These are phyloP conservation scores for Trichoderma sp. DNA, from an alignment of 2,329 filamentous ascomycete genomes.

Conservation along the genomic window DNA sequence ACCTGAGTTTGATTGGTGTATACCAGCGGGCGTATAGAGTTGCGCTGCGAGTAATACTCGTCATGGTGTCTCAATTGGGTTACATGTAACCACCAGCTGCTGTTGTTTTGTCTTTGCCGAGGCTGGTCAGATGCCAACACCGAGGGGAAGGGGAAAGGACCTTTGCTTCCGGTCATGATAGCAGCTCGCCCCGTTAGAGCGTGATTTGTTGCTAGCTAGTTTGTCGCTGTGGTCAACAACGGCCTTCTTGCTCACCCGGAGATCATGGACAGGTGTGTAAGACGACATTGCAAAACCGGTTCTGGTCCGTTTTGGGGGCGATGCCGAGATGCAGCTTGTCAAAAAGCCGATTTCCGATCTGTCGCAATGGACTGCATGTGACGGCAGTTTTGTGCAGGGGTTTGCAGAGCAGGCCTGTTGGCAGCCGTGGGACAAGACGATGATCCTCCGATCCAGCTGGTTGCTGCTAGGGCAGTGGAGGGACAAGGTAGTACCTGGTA, in stretches of 20 bases:
- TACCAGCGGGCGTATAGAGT: background rate
- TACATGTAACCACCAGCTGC: slow-evolving; percentile 1
- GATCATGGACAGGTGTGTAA: background rate
- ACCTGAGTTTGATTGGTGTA: background rate
- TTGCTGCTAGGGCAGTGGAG: background rate
- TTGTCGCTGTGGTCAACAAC: background rate
- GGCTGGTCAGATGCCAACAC: background rate
- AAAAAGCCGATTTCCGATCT: background rate
- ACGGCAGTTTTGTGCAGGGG: background rate
- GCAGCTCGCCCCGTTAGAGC: background rate
- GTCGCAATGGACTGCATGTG: background rate
- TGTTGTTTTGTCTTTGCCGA: background rate
- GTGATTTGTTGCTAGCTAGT: background rate
- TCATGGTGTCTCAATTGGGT: background rate
- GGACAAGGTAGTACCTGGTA: background rate
- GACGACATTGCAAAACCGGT: background rate
- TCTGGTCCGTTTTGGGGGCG: background rate
- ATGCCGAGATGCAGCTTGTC: background rate
- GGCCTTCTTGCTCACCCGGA: background rate
- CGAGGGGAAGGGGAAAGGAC: background rate
- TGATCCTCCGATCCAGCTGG: background rate
- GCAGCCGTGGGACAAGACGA: background rate
- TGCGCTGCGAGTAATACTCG: background rate
- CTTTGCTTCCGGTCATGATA: background rate
- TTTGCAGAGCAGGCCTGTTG: background rate